Percentiles rank a stretch among this genome's conserved stretches.
These are phyloP conservation scores for Crithidia thermophila DNA, from an alignment of 208 protist genomes.

Conservation along the genomic window DNA sequence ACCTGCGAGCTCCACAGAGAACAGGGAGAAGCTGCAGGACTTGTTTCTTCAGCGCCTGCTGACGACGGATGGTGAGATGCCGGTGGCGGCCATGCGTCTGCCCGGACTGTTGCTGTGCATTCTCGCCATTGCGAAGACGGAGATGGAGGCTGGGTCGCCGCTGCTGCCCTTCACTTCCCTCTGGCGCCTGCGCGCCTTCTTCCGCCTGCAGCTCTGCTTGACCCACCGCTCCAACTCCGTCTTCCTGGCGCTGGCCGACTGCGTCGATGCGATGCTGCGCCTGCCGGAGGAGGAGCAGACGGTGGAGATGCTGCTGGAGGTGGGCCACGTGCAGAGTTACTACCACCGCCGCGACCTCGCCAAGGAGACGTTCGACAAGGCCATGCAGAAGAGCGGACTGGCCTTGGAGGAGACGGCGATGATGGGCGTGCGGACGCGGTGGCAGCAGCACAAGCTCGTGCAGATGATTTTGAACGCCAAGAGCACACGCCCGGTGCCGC, in stretches of 20 bases:
- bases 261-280: conserved; percentile 68
- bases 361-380: conserved; percentile 62
- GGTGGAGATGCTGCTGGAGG: conserved; percentile 75
- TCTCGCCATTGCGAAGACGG: conserved; percentile 50
- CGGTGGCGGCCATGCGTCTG: conserved; percentile 61
- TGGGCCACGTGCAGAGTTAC: conserved; percentile 85
- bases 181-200: conserved; percentile 79
- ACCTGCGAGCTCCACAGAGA: too few relatives aligned
- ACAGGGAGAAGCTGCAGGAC: conserved; percentile 35
- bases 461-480: conserved; percentile 84
- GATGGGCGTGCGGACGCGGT: conserved; percentile 91
- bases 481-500: conserved; percentile 41
- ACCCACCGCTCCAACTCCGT: conserved; percentile 74
- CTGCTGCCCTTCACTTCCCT: conserved; percentile 51
- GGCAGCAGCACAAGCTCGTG: conserved; percentile 86
- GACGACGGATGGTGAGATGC: conserved; percentile 88
- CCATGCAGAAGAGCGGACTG: conserved; percentile 66
- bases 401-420: conserved; percentile 75
- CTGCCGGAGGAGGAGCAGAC: conserved; percentile 48
- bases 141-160: conserved; percentile 19
- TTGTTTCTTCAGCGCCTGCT: conserved; percentile 76
- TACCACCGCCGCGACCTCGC: conserved; percentile 87
- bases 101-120: conserved; percentile 67
- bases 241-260: conserved; percentile 62
- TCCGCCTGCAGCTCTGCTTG: conserved; percentile 82